Percentiles rank a stretch among this genome's conserved stretches.
These are phyloP conservation scores for Sclerotiophoma versabilis DNA, from an alignment of 2,329 filamentous ascomycete genomes.

Conservation along the genomic window DNA sequence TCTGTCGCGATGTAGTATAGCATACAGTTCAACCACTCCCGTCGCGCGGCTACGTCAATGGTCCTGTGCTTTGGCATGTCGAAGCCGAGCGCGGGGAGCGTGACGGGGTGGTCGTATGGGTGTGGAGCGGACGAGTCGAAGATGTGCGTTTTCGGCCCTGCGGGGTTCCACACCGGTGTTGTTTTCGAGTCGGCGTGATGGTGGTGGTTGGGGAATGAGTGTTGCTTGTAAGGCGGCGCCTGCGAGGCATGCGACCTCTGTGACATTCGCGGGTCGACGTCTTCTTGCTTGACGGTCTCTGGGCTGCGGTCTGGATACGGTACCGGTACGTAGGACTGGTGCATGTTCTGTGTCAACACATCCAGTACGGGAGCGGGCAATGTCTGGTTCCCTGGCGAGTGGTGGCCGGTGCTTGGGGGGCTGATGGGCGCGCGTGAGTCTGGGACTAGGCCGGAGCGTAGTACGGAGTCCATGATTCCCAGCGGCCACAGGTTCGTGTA, in stretches of 20 bases:
- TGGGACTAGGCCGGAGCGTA: slow-evolving; percentile 35
- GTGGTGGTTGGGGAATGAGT: not conserved
- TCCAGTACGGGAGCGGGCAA: slow-evolving; percentile 4
- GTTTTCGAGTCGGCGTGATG: not conserved
- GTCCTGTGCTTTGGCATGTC: slow-evolving; percentile 16
- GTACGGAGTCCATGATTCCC: slow-evolving; percentile 36
- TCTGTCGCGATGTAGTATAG: slow-evolving; percentile 34
- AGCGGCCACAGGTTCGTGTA: slow-evolving; percentile 39
- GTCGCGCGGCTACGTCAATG: slow-evolving; percentile 31
- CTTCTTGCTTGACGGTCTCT: not conserved
- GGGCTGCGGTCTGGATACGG: not conserved
- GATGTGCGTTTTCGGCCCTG: slow-evolving; percentile 18
- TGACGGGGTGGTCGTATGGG: slow-evolving; percentile 25
- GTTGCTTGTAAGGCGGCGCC: not conserved
- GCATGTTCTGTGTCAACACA: slow-evolving; percentile 7
- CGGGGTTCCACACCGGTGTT: not conserved
- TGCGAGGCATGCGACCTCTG: too few relatives aligned
- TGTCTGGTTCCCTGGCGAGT: not conserved
- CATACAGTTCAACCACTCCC: slow-evolving; percentile 38
- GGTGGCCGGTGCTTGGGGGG: slow-evolving; percentile 1
- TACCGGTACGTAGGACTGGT: not conserved
- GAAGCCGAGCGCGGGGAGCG: slow-evolving; percentile 11
- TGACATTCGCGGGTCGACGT: not conserved
- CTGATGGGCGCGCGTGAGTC: slow-evolving; percentile 22
- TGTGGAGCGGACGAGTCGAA: slow-evolving; percentile 31